Base-by-base conservation (phyloP, 1,284 basidiomycete species). In the Cutaneotrichosporon cavernicola region DNA sequence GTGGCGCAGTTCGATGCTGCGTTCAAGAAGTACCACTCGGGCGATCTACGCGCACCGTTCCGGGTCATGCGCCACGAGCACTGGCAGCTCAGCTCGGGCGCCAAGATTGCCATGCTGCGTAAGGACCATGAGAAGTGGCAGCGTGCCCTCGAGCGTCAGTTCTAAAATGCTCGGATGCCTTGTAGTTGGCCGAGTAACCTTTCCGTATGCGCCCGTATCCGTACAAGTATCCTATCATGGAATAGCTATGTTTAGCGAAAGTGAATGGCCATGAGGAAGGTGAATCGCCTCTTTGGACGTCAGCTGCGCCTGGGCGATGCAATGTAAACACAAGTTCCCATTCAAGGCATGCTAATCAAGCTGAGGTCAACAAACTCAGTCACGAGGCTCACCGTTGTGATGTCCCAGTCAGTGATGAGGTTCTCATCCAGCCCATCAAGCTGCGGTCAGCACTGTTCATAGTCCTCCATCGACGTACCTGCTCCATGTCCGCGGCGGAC, bases 401-500 rank as follows among this genome's bases (percentile, higher is more conserved):
- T 77, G 59, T 80, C 78, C 80, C 80, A 81, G 66, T 62, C 49
- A 1, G 56, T 62, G 36, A 40, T 49, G 8, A 62, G 47, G 11
- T 58, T 21, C 61, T 62, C 61, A 49, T 62, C 61, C 10, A 62
- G 56, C n/a, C 30, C 56, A 26, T 62, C 46, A 18, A 62, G 56
- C 61, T 62, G 47, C 2, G 11, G n/a, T 58, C 31, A 31, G 49
- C 51, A 18, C n/a, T 14, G 5, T 5, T 16, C 30, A 31, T 4
- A 36, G 56, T 31, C 1, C 26, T 30, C 31, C 50, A 59, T 30
- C 30, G 11, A 61, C 75, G 62, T 34, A 83, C 73, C 68, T 79
- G 73, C 26, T 73, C 59, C 80, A 85, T 83, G 67, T 84, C 82
- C 53, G 76, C 78, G 6, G 66, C 64, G 21, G 72, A 67, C 31